Base-by-base conservation (phyloP, 176 grass and related monocot genomes). In the Saccharum spontaneum region DNA sequence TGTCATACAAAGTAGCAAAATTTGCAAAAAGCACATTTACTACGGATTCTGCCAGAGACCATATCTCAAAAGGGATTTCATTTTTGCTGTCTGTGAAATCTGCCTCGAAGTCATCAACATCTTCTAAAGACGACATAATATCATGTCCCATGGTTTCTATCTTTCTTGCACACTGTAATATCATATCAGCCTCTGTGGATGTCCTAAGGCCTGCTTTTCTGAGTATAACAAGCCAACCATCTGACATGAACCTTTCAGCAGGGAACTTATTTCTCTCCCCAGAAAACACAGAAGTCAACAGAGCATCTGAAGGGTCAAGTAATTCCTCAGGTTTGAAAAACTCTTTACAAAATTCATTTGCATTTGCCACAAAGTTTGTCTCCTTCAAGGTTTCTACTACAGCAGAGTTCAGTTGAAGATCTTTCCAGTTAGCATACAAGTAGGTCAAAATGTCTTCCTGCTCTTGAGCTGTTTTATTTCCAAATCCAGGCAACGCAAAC, bases 401-500 rank as follows among this genome's bases (percentile, higher is more conserved):
- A 64, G 84, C 78, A 80, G 87, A 76, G 84, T 92, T 90, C 17
- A 90, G 79, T 83, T 95, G 91, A n/a, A 98, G 83, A 91, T 93
- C 89, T 85, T 86, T 92, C 95, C 95, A 98, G 84, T 93, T 98
- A 73, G 80, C 76, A 76, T 91, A 93, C 59, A 98, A 86, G 59
- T 98, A 95, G 16, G 90, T 72, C 74, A 98, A 87, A 79, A 98
- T 95, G 43, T 90, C 87, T 88, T 95, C 95, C 83, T 95, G 93
- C 83, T 95, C 95, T 90, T 87, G 70, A 87, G 86, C 60, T 76
- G 87, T 93, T 92, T 83, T 98, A 48, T 76, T 92, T 69, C 81
- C 87, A 93, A 98, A 98, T 60, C 36, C 81, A 82, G 93, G 93
- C 79, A 98, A 90, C 22, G 93, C 95, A 93, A 98, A 98, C 86